A percentile compares a stretch with the other conserved stretches of the same genome.
These are phyloP conservation scores for Kwoniella dejecticola DNA, from an alignment of 768 basidiomycete species.

Conservation along the genomic window DNA sequence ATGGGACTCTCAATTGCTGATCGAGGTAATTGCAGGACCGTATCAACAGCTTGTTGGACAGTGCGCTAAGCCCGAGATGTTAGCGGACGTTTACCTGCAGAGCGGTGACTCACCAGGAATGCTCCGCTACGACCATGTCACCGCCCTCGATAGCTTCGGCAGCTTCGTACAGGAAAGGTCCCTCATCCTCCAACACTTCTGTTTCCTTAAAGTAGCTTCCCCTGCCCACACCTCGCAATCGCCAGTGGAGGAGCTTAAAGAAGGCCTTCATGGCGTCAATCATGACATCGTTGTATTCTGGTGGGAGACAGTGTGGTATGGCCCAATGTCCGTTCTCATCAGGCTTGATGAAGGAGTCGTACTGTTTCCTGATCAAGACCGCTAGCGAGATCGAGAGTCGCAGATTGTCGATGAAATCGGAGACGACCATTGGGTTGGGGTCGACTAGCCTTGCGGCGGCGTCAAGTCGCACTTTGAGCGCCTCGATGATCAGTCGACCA, in stretches of 20 bases:
- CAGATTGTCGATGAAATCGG: slow-evolving; percentile 90
- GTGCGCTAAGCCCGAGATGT: slow-evolving; percentile 63
- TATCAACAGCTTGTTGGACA: slow-evolving; percentile 89
- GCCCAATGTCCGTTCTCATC: slow-evolving; percentile 87
- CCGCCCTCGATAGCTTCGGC: slow-evolving; percentile 84
- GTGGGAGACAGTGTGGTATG: slow-evolving; percentile 80
- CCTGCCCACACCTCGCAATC: slow-evolving; percentile 86
- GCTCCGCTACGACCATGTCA: slow-evolving; percentile 87
- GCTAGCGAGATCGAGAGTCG: slow-evolving; percentile 87
- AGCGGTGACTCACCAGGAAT: slow-evolving; percentile 72
- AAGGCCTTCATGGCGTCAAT: slow-evolving; percentile 83
- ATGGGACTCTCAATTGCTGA: slow-evolving; percentile 72
- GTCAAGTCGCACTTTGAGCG: slow-evolving; percentile 82
- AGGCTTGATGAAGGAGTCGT: slow-evolving; percentile 83
- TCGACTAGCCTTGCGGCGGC: slow-evolving; percentile 78
- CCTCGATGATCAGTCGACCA: slow-evolving; percentile 88
- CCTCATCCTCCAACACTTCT: slow-evolving; percentile 93
- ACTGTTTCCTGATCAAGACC: slow-evolving; percentile 92
- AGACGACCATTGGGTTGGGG: slow-evolving; percentile 84
- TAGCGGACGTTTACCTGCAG: too few species aligned
- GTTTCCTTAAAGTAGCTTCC: slow-evolving; percentile 97
- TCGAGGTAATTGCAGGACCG: slow-evolving; percentile 94
- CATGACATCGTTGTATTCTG: slow-evolving; percentile 86
- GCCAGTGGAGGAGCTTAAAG: slow-evolving; percentile 93
- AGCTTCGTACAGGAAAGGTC: slow-evolving; percentile 91